Base-by-base conservation (phyloP, 169 alveolate species). In the Eimeria maxima region DNA sequence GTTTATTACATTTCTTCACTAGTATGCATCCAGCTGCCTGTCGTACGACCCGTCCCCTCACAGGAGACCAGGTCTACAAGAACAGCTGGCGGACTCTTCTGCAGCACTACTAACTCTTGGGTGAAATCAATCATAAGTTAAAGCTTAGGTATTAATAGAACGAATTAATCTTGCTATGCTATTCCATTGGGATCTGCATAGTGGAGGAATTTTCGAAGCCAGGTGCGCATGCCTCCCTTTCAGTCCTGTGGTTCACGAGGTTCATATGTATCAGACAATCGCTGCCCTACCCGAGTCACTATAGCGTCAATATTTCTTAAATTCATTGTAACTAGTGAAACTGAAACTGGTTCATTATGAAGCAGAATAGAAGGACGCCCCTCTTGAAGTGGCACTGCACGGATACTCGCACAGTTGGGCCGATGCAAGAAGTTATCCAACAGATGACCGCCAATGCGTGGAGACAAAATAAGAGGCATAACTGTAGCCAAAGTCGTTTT, bases 171-270 rank as follows among this genome's bases (percentile, higher is more conserved):
- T 78, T 24, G 24, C 44, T 4, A 0, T 5, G 20, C 13, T 78
- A 33, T 11, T 45, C n/a, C 44, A 45, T 7, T 78, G 0, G 29
- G 50, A 45, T 13, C n/a, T 22, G 63, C 4, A 24, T 45, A n/a
- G 18, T 44, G 45, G 5, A 45, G 63, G 65, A 78, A 24, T 8
- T 71, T 24, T 78, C 88, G 67, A 42, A 47, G 63, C 38, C 5
- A 67, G 88, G 88, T 45, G 88, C 88, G 63, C 65, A 44, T 78
- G 88, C 88, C 24, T 4, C 67, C 24, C 57, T 18, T 4, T 45
- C 53, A 71, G 88, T 45, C 88, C 27, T 78, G 65, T 13, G 65
- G 88, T 65, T 78, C 88, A 78, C 63, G 67, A 11, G 88, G 10
- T 44, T n/a, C 67, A n/a, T 78, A 78, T 42, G 67, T 67, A 78